These are phyloP conservation scores for Juncus inflexus DNA, from an alignment of 176 grass and related monocot species.

Conservation along the genomic window DNA sequence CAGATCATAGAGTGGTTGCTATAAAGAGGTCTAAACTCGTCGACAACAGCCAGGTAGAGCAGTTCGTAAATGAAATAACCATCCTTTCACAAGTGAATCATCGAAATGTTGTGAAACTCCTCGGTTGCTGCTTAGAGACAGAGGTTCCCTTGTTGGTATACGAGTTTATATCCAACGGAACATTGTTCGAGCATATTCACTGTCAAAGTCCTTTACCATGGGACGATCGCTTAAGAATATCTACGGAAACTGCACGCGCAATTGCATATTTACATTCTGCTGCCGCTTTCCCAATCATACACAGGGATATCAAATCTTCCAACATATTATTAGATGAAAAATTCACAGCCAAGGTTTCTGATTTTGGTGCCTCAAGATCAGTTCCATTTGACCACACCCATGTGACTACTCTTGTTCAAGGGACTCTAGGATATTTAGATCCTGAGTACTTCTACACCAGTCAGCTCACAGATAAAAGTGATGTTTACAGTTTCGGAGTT, in stretches of 20 bases:
- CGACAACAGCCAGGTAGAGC: conserved; percentile 44
- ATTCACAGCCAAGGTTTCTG: conserved; percentile 41
- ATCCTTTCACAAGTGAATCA: conserved; percentile 43
- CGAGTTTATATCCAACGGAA: conserved; percentile 41
- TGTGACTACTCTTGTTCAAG: conserved; percentile 35
- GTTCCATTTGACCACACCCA: conserved; percentile 41
- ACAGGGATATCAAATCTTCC: conserved; percentile 43
- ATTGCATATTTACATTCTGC: conserved; percentile 35
- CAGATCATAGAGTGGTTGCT: conserved; percentile 32
- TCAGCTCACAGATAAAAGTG: too few species aligned
- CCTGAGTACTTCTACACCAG: too few species aligned
- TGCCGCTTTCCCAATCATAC: conserved; percentile 32
- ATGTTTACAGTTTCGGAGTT: too few species aligned
- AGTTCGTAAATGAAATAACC: conserved; percentile 45
- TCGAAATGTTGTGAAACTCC: conserved; percentile 39
- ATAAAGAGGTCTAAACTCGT: conserved; percentile 42
- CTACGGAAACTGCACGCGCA: conserved; percentile 25
- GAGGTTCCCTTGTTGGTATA: background rate
- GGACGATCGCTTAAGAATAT: conserved; percentile 32
- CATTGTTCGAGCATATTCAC: conserved; percentile 42
- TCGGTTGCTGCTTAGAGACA: conserved; percentile 46
- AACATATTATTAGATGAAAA: conserved; percentile 45
- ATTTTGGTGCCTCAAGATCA: conserved; percentile 44
- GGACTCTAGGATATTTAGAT: too few species aligned
- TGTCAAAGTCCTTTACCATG: conserved; percentile 16